Evolutionary conservation across 2,329 filamentous ascomycete species (phyloP).

Genomic region (Scorias spongiosa): DNA sequence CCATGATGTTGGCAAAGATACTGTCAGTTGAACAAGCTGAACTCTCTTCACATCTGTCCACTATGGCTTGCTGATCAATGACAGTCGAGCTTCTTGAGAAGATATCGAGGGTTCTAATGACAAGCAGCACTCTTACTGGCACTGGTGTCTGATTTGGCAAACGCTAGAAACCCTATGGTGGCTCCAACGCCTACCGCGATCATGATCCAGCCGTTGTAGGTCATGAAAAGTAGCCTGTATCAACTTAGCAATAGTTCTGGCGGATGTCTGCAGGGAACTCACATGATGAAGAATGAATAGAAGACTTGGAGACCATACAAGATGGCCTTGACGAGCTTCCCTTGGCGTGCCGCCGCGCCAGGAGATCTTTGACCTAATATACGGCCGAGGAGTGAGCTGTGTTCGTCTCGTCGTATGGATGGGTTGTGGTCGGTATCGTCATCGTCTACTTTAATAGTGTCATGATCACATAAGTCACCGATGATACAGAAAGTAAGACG

Average conservation of each 20-base stretch:
- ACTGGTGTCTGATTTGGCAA: slow-evolving; percentile 45
- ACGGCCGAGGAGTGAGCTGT: slow-evolving; percentile 54
- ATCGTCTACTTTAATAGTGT: background rate
- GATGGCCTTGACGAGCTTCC: slow-evolving; percentile 62
- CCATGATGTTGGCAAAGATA: too few relatives aligned
- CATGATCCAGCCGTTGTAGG: slow-evolving; percentile 99
- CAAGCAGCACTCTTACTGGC: slow-evolving; percentile 80
- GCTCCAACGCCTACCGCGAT: slow-evolving; percentile 75
- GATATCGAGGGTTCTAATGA: slow-evolving; percentile 43
- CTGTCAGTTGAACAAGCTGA: too few relatives aligned
- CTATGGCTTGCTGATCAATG: too few relatives aligned
- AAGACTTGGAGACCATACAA: slow-evolving; percentile 92
- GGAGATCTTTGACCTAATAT: slow-evolving; percentile 50
- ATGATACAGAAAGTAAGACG: background rate
- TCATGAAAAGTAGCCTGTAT: slow-evolving; percentile 94
- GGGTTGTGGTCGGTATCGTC: background rate
- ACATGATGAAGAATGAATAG: slow-evolving; percentile 99
- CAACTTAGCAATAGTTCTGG: background rate
- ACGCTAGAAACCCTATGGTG: slow-evolving; percentile 73
- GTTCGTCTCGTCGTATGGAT: slow-evolving; percentile 24
- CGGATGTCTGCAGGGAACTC: slow-evolving; percentile 29
- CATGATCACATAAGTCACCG: background rate
- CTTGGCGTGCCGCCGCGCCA: slow-evolving; percentile 44
- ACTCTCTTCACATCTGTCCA: too few relatives aligned
- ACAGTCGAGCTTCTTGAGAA: too few relatives aligned